phyloP scores from a whole-genome alignment of 805 yeast genomes.

The Ogataea minuta region DNA sequence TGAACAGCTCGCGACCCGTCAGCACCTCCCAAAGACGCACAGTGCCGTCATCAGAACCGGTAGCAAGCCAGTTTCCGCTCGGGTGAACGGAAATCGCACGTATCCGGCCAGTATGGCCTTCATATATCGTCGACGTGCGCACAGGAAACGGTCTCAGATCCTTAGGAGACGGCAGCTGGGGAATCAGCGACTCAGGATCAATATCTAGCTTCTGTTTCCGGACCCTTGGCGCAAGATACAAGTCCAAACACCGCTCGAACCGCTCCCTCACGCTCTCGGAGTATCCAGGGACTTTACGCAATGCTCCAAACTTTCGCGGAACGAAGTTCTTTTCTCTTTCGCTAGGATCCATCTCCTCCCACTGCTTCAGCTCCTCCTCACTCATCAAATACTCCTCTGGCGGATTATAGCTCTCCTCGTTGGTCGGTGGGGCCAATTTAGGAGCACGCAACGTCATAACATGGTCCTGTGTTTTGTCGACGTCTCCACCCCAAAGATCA shows the following conservation, averaged over 20 bases:
- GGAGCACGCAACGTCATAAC: conserved; percentile 94
- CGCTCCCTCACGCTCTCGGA: conserved; percentile 80
- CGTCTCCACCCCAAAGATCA: conserved; percentile 84
- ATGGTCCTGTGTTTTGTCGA: conserved; percentile 61
- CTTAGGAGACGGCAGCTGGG: conserved; percentile 94
- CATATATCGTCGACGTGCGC: conserved; percentile 75
- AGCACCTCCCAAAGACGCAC: conserved; percentile 95
- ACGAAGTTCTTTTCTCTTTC: conserved; percentile 78
- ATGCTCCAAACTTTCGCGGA: conserved; percentile 77
- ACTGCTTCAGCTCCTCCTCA: conserved; percentile 70
- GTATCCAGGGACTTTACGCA: conserved; percentile 94
- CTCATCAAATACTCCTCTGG: conserved; percentile 89
- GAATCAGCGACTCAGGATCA: conserved; percentile 94
- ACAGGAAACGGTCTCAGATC: conserved; percentile 97
- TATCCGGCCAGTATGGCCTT: conserved; percentile 81
- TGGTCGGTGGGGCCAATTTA: conserved; percentile 90
- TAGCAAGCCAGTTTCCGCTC: conserved; percentile 90
- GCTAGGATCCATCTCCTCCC: conserved; percentile 66
- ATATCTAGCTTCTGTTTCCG: conserved; percentile 87
- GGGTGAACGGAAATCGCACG: conserved; percentile 85
- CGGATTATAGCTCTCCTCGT: conserved; percentile 96
- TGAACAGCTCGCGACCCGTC: conserved; percentile 91
- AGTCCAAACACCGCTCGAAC: conserved; percentile 90
- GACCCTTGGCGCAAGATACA: conserved; percentile 94
- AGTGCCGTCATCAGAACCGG: conserved; percentile 96